These are phyloP conservation scores for Vigna angularis DNA, from an alignment of 306 rosid species.

Conservation along the genomic window DNA sequence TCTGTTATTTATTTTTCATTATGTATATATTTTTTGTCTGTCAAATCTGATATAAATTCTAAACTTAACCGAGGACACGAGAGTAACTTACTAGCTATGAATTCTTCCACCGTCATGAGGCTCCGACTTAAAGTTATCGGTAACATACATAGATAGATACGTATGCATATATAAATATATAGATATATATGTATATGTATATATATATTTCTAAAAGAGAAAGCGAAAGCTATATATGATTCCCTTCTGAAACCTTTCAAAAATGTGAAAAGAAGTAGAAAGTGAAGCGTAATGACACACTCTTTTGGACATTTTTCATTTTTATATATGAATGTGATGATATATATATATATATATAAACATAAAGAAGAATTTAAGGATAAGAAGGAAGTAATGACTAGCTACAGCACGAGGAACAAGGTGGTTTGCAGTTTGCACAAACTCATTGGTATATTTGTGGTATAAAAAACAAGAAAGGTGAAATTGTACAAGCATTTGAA, in stretches of 20 bases:
- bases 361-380: constrained; percentile 41
- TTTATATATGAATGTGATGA: constrained; percentile 27
- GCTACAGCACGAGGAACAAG: constrained; percentile 51
- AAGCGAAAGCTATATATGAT: constrained; percentile 40
- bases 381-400: constrained; percentile 45
- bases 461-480: constrained; percentile 46
- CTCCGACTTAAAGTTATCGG: constrained; percentile 32
- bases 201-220: constrained; percentile 33
- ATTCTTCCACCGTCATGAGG: constrained; percentile 23
- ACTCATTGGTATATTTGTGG: constrained; percentile 61
- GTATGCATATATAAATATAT: too few relatives aligned
- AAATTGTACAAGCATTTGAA: constrained; percentile 64
- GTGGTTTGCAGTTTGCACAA: constrained; percentile 69
- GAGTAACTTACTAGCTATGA: constrained; percentile 20
- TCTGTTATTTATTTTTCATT: background rate
- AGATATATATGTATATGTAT: too few relatives aligned
- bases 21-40: background rate
- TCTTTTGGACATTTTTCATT: constrained; percentile 49
- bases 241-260: constrained; percentile 44
- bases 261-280: constrained; percentile 46
- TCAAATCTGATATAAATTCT: background rate
- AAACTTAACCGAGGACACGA: constrained; percentile 1
- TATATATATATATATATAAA: background rate
- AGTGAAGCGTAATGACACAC: constrained; percentile 40
- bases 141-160: background rate